Base-by-base conservation (phyloP, 371 early-diverging fungal species). In the Conidiobolus incongruus region DNA sequence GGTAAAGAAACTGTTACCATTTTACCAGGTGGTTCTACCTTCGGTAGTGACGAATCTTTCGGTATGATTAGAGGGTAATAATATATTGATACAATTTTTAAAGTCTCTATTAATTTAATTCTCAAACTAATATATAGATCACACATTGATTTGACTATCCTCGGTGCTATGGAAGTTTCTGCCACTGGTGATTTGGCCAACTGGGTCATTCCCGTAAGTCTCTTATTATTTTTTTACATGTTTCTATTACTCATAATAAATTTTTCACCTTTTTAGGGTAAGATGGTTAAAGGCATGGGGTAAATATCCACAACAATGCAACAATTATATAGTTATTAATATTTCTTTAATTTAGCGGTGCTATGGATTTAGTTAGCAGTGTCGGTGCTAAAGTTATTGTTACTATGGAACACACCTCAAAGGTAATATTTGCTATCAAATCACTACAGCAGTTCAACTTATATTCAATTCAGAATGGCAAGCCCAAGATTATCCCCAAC, bases 261-360 rank as follows among this genome's bases (percentile, higher is more conserved):
- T 10, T 34, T 10, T 34, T 16, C 16, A 34, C 4, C 4, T 4
- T 34, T 34, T 10, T n/a, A 34, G 34, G 56, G 71, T 22, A 76
- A 72, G 55, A 70, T 72, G 72, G 77, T 76, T 51, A 76, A 73
- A 60, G 77, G 77, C 44, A 67, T 66, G 68, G 77, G 77, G 34
- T 34, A 34, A 34, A 16, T 34, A 4, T 4, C 15, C 12, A 7
- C 12, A 30, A 7, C 5, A 7, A 30, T 30, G 12, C 12, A n/a
- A n/a, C n/a, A n/a, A n/a, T n/a, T n/a, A n/a, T n/a, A n/a, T n/a
- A n/a, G n/a, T n/a, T n/a, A n/a, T n/a, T n/a, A n/a, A n/a, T n/a
- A n/a, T 10, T n/a, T 8, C 10, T 34, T 4, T 5, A n/a, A 4
- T 34, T 4, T 10, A 34, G 34, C 16, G 75, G 77, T 11, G 77